These are phyloP conservation scores for Penicillium paneum DNA, from an alignment of 2,329 filamentous ascomycete species.

Conservation along the genomic window DNA sequence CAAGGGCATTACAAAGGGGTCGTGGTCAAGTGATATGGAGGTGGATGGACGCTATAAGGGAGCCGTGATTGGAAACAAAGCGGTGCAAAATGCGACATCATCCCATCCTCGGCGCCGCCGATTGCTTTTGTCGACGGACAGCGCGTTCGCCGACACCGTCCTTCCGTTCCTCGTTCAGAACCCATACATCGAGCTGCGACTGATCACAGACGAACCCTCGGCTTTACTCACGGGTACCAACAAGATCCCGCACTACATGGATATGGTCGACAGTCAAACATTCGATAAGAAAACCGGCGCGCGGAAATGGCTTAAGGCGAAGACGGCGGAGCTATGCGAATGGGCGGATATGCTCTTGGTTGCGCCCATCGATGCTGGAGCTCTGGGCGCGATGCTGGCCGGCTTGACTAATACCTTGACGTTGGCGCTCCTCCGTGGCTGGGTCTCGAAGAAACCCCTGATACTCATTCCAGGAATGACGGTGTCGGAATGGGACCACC, in stretches of 20 bases:
- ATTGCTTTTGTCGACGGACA: conserved; percentile 39
- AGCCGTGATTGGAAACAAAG: conserved; percentile 13
- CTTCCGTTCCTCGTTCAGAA: conserved; percentile 39
- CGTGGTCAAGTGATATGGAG: conserved; percentile 26
- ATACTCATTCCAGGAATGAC: conserved; percentile 87
- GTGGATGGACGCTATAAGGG: conserved; percentile 22
- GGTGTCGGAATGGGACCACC: conserved; percentile 82
- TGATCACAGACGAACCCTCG: conserved; percentile 42
- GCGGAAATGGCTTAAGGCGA: conserved; percentile 42
- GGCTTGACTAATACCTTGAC: conserved; percentile 79
- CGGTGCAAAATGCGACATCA: neutral
- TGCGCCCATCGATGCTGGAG: conserved; percentile 79
- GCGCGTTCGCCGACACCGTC: conserved; percentile 39
- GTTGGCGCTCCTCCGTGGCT: conserved; percentile 76
- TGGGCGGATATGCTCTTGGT: conserved; percentile 88
- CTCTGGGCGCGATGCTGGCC: conserved; percentile 80
- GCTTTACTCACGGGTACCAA: conserved; percentile 37
- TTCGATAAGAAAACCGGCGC: conserved; percentile 39
- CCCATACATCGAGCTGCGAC: conserved; percentile 39
- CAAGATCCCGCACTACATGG: conserved; percentile 42
- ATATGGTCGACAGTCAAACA: conserved; percentile 39
- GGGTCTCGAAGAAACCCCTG: conserved; percentile 82
- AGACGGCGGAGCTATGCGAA: conserved; percentile 63
- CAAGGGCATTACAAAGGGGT: conserved; percentile 13
- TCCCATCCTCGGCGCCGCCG: conserved; percentile 26